Conservation (phyloP, 352 stramenopile genomes). For the Phytophthora foliorum region DNA sequence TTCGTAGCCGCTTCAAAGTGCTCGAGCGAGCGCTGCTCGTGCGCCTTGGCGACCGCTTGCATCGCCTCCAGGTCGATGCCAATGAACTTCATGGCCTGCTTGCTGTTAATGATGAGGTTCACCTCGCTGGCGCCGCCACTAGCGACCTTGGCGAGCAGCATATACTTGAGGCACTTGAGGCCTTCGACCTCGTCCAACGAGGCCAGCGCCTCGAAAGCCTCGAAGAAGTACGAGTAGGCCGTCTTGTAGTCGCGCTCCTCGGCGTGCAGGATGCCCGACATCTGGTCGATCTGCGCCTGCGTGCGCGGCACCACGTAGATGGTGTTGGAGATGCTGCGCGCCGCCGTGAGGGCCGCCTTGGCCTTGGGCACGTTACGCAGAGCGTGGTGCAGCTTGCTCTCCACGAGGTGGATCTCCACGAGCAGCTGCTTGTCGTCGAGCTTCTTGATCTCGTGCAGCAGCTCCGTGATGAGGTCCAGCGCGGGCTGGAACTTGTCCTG, state of each 20-base stretch:
- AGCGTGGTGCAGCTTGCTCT: slow-evolving; percentile 98
- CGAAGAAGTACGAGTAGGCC: slow-evolving; percentile 99
- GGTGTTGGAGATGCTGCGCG: slow-evolving; percentile 97
- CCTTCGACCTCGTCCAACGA: slow-evolving; percentile 90
- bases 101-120: slow-evolving; percentile 95
- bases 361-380: slow-evolving; percentile 98
- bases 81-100: slow-evolving; percentile 98
- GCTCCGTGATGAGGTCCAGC: slow-evolving; percentile 94
- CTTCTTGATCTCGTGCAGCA: slow-evolving; percentile 98
- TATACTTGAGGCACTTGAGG: slow-evolving; percentile 97
- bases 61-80: slow-evolving; percentile 97
- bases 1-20: slow-evolving; percentile 87
- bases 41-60: slow-evolving; percentile 95
- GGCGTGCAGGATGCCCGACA: slow-evolving; percentile 97
- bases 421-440: slow-evolving; percentile 99
- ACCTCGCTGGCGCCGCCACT: slow-evolving; percentile 94
- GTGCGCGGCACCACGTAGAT: slow-evolving; percentile 97
- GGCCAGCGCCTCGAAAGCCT: slow-evolving; percentile 97
- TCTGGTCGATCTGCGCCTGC: slow-evolving; percentile 97
- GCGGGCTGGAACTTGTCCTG: slow-evolving; percentile 93
- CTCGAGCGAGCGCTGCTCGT: slow-evolving; percentile 95
- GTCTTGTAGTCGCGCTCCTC: slow-evolving; percentile 99
- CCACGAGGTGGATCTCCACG: slow-evolving; percentile 98
- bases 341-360: slow-evolving; percentile 97
- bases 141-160: slow-evolving; percentile 98